Conservation (phyloP, 1,284 basidiomycete genomes). For the Anthracocystis walkeri region DNA sequence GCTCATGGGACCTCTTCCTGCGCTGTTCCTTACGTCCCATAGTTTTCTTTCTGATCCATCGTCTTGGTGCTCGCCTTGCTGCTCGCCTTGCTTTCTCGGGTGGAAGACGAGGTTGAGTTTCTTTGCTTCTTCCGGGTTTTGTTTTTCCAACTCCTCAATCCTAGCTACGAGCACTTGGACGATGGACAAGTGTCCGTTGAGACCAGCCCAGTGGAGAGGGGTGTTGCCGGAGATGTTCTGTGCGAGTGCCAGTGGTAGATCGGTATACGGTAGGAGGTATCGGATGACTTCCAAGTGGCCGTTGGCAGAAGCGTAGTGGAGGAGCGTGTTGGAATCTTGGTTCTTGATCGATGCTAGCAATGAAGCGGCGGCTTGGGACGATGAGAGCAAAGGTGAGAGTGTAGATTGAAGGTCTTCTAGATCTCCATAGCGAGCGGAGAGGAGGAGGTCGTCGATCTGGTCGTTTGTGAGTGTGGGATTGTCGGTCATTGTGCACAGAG, state of each 20-base stretch:
- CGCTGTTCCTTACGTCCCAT: constrained; percentile 67
- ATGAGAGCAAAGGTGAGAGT: constrained; percentile 31
- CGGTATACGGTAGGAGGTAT: constrained; percentile 46
- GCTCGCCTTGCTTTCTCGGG: constrained; percentile 23
- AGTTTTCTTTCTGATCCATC: constrained; percentile 57
- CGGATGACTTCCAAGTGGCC: constrained; percentile 55
- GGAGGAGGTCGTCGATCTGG: constrained; percentile 66
- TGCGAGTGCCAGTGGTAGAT: constrained; percentile 45
- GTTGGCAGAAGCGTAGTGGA: constrained; percentile 66
- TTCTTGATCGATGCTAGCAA: constrained; percentile 44
- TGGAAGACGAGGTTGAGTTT: constrained; percentile 41
- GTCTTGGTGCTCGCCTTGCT: constrained; percentile 29
- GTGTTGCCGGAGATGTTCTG: constrained; percentile 67
- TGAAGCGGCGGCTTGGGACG: constrained; percentile 1
- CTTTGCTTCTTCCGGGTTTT: constrained; percentile 36
- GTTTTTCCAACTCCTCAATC: constrained; percentile 55
- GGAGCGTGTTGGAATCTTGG: constrained; percentile 57
- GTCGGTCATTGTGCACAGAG: constrained; percentile 17
- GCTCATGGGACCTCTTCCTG: constrained; percentile 67
- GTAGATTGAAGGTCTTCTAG: constrained; percentile 49
- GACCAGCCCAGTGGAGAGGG: constrained; percentile 67
- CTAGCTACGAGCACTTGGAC: constrained; percentile 54
- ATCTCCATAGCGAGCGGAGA: constrained; percentile 64
- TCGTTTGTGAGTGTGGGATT: constrained; percentile 43
- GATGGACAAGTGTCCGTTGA: constrained; percentile 64